phyloP scores from a whole-genome alignment of 1,139 yeast species.

The Pichia sp. region DNA sequence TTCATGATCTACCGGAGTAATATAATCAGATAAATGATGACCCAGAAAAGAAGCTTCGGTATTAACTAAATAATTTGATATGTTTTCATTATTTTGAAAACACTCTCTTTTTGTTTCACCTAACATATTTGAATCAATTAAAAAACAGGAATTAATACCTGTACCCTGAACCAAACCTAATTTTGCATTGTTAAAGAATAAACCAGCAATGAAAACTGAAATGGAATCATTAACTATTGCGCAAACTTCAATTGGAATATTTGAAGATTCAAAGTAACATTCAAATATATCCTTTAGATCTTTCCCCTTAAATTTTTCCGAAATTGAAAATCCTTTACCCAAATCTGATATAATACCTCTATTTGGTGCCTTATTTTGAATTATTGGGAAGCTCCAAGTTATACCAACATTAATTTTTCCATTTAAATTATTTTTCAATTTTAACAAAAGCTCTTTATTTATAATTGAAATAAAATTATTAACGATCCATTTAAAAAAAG shows the following conservation, averaged over 20 bases:
- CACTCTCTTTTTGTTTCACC: not conserved
- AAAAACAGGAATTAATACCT: conserved; percentile 30
- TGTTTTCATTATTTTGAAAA: not conserved
- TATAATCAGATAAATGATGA: conserved; percentile 5
- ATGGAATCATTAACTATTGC: conserved; percentile 32
- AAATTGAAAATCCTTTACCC: conserved; percentile 46
- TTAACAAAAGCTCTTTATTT: not conserved
- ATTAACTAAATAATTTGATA: conserved; percentile 23
- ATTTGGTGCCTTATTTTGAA: conserved; percentile 36
- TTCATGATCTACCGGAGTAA: conserved; percentile 2
- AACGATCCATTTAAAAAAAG: conserved; percentile 9
- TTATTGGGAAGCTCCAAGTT: conserved; percentile 51
- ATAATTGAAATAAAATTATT: conserved; percentile 3
- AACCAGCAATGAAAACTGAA: conserved; percentile 28
- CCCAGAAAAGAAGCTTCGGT: conserved; percentile 33
- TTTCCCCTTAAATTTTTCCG: conserved; percentile 35
- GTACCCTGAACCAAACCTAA: conserved; percentile 33
- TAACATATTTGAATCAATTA: conserved; percentile 4
- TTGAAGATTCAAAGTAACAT: conserved; percentile 19
- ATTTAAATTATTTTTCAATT: not conserved
- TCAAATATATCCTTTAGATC: conserved; percentile 42
- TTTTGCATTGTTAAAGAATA: conserved; percentile 21
- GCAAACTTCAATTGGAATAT: conserved; percentile 19
- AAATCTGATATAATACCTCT: conserved; percentile 42
- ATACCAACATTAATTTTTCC: conserved; percentile 12